These are phyloP conservation scores for Pseudopithomyces chartarum DNA, from an alignment of 2,329 filamentous ascomycete genomes.

Conservation along the genomic window DNA sequence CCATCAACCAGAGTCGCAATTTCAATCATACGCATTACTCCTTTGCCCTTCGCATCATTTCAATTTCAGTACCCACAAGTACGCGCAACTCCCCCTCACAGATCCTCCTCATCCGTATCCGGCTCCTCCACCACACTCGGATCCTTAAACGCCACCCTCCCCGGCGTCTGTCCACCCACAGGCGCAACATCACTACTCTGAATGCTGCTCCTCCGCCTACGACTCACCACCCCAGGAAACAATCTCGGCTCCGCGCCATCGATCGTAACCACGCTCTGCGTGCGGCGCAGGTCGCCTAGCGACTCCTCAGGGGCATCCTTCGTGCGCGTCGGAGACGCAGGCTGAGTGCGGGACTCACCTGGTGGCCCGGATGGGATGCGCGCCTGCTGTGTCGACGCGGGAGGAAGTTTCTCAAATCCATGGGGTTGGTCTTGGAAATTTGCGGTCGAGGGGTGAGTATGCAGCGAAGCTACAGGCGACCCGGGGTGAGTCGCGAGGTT, in stretches of 20 bases:
- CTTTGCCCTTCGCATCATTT: background rate
- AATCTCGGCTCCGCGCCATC: constrained; percentile 68
- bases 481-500: constrained; percentile 37
- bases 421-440: constrained; percentile 41
- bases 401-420: constrained; percentile 35
- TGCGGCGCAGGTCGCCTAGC: constrained; percentile 21
- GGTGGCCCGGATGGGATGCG: constrained; percentile 36
- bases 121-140: constrained; percentile 23
- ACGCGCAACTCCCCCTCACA: background rate
- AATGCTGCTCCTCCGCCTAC: constrained; percentile 45
- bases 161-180: background rate
- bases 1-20: background rate
- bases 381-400: constrained; percentile 42
- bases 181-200: constrained; percentile 19
- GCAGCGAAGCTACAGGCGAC: constrained; percentile 48
- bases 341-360: constrained; percentile 26
- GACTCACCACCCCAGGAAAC: constrained; percentile 71
- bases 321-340: constrained; percentile 29
- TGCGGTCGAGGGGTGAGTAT: constrained; percentile 46
- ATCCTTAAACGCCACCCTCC: constrained; percentile 20
- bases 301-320: constrained; percentile 26
- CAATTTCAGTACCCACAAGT: background rate
- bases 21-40: background rate
- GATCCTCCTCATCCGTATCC: constrained; percentile 22
- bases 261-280: constrained; percentile 34